These are phyloP conservation scores for Xylaria nigripes DNA, from an alignment of 495 filamentous ascomycete genomes.

Conservation along the genomic window DNA sequence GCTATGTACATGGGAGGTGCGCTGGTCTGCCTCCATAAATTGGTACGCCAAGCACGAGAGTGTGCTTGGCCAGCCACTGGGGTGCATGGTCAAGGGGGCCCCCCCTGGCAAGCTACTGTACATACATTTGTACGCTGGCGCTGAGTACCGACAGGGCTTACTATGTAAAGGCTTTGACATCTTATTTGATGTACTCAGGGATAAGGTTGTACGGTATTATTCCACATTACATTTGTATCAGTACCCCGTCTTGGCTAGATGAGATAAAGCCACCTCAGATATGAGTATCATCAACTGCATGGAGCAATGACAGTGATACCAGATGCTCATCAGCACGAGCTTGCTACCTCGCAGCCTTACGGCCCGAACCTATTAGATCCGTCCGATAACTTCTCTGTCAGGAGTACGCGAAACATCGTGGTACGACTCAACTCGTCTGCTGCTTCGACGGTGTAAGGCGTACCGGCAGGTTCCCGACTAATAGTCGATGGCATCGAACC, in stretches of 20 bases:
- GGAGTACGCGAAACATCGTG: constrained; percentile 6
- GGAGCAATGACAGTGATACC: background rate
- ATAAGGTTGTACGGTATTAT: constrained; percentile 6
- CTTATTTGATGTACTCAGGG: background rate
- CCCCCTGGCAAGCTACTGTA: constrained; percentile 20
- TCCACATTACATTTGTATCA: background rate
- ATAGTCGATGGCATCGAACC: constrained; percentile 1
- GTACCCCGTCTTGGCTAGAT: background rate
- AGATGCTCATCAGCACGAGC: background rate
- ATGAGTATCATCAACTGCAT: background rate
- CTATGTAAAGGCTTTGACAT: constrained; percentile 16
- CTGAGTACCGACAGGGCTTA: constrained; percentile 25
- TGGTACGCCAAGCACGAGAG: constrained; percentile 26
- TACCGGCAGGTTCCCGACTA: constrained; percentile 10
- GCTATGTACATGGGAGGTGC: background rate
- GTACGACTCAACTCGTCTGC: background rate
- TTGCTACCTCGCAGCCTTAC: constrained; percentile 8
- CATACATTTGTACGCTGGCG: constrained; percentile 10
- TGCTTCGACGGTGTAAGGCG: background rate
- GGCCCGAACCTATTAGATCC: background rate
- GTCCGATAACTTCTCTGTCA: background rate
- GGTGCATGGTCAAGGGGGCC: constrained; percentile 22
- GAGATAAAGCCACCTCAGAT: background rate
- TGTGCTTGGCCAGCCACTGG: constrained; percentile 24
- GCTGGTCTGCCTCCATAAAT: constrained; percentile 4